Percentiles rank a stretch among this genome's conserved stretches.
phyloP scores from a whole-genome alignment of 129 eudicot species.

The Solidago caesia region DNA sequence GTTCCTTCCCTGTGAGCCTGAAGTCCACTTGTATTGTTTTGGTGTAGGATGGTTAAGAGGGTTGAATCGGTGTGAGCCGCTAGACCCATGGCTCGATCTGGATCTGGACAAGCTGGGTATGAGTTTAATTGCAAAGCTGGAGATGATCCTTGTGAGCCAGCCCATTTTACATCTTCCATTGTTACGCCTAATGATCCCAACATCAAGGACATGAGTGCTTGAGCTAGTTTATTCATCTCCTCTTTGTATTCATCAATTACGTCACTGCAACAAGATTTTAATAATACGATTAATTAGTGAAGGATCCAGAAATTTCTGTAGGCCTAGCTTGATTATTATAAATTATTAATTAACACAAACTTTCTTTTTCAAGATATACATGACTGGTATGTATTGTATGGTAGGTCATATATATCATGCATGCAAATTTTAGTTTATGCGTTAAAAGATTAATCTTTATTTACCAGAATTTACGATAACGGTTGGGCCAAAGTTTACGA shows the following conservation, averaged over 20 bases:
- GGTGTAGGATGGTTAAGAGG: slow-evolving; percentile 73
- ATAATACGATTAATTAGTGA: background rate
- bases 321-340: no score
- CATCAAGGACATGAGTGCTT: slow-evolving; percentile 60
- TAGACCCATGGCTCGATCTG: slow-evolving; percentile 88
- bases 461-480: slow-evolving; percentile 64
- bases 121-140: slow-evolving; percentile 76
- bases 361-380: no score
- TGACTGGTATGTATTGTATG: no score
- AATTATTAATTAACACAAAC: no score
- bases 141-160: slow-evolving; percentile 37
- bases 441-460: slow-evolving; percentile 24
- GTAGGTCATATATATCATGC: background rate
- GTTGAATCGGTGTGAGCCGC: slow-evolving; percentile 74
- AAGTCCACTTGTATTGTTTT: slow-evolving; percentile 72
- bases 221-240: slow-evolving; percentile 62
- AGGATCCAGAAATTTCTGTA: background rate
- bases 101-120: slow-evolving; percentile 89
- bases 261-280: slow-evolving; percentile 46
- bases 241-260: slow-evolving; percentile 55
- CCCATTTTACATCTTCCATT: slow-evolving; percentile 58
- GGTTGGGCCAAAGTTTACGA: slow-evolving; percentile 75
- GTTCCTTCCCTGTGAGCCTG: slow-evolving; percentile 58
- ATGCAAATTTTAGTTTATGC: background rate
- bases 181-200: slow-evolving; percentile 72